Percentiles rank a stretch among this genome's conserved stretches.
Evolutionary conservation across 805 yeast genomes (phyloP).

Genomic region (Candida nemodendra): DNA sequence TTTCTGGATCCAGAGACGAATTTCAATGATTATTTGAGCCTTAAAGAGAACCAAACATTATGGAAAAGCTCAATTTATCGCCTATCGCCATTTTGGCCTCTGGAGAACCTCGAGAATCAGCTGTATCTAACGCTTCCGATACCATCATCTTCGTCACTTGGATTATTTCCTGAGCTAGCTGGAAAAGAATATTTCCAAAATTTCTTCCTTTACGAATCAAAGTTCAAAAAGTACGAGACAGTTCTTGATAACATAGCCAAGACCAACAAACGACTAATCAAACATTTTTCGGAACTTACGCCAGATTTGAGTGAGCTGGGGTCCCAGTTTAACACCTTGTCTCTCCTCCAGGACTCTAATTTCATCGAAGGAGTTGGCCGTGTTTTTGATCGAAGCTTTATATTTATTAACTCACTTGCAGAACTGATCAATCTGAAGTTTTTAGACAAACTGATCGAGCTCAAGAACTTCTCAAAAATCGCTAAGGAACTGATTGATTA

Average conservation of each 20-base stretch:
- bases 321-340: slow-evolving; percentile 48
- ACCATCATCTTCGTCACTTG: slow-evolving; percentile 39
- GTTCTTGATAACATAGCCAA: slow-evolving; percentile 32
- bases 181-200: slow-evolving; percentile 30
- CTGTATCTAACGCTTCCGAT: slow-evolving; percentile 61
- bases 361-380: slow-evolving; percentile 79
- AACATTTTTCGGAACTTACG: slow-evolving; percentile 44
- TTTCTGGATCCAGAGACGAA: slow-evolving; percentile 83
- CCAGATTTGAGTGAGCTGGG: slow-evolving; percentile 54
- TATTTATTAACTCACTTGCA: slow-evolving; percentile 44
- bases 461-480: slow-evolving; percentile 32
- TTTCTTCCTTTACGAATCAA: slow-evolving; percentile 29
- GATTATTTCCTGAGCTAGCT: slow-evolving; percentile 24
- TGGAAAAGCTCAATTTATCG: slow-evolving; percentile 49
- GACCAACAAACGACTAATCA: slow-evolving; percentile 47
- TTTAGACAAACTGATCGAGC: slow-evolving; percentile 34
- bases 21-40: slow-evolving; percentile 72
- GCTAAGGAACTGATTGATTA: slow-evolving; percentile 33
- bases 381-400: slow-evolving; percentile 71
- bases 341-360: slow-evolving; percentile 45
- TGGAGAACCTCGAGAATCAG: slow-evolving; percentile 48
- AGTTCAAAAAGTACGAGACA: slow-evolving; percentile 33
- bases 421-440: slow-evolving; percentile 30
- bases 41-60: slow-evolving; percentile 54
- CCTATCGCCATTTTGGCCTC: slow-evolving; percentile 63